Percentiles rank a stretch among this genome's conserved stretches.
phyloP scores from a whole-genome alignment of 1,139 yeast species.

The Yamadazyma kanchanaburiensis region DNA sequence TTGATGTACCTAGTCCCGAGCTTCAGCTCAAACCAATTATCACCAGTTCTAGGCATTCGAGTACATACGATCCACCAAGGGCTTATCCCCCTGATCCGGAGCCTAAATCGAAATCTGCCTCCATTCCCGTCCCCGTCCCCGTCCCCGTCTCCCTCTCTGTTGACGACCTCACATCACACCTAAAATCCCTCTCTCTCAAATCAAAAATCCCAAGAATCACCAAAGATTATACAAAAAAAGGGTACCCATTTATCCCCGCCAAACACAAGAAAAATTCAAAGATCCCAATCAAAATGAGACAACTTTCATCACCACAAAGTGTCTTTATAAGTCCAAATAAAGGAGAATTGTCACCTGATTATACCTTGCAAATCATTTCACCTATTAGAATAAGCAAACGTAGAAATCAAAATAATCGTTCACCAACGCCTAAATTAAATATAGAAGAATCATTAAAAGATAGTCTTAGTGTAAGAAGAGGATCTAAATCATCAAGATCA shows the following conservation, averaged over 20 bases:
- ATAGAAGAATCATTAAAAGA: constrained; percentile 4
- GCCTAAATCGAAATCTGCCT: too few relatives aligned
- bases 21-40: too few relatives aligned
- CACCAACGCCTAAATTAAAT: constrained; percentile 11
- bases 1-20: neutral
- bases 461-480: constrained; percentile 1
- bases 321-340: constrained; percentile 17
- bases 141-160: too few relatives aligned
- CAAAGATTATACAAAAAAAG: constrained; percentile 19
- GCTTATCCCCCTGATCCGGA: too few relatives aligned
- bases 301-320: constrained; percentile 16
- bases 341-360: constrained; percentile 4
- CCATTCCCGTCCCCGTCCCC: too few relatives aligned
- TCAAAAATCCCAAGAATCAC: constrained; percentile 24
- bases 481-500: constrained; percentile 5
- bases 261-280: constrained; percentile 8
- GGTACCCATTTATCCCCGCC: constrained; percentile 25
- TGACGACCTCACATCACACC: too few relatives aligned
- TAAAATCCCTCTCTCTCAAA: neutral
- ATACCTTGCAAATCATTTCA: constrained; percentile 8
- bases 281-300: constrained; percentile 26
- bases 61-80: neutral
- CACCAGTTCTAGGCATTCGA: too few relatives aligned
- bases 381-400: constrained; percentile 7
- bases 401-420: constrained; percentile 2